Base-by-base conservation (phyloP, 768 basidiomycete species). In the Mycena maculata region DNA sequence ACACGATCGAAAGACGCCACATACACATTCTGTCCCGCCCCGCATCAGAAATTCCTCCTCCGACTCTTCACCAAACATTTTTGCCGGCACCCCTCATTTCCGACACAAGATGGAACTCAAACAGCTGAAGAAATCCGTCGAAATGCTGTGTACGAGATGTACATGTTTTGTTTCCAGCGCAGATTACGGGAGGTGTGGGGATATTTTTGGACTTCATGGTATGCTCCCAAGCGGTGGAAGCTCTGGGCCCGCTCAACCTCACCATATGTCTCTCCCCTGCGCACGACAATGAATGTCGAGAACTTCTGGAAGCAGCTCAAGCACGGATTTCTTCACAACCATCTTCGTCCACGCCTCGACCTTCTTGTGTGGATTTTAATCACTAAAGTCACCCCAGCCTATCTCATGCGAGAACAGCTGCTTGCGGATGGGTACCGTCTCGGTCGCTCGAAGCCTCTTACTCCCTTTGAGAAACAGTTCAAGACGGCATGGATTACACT, bases 341-440 rank as follows among this genome's bases (percentile, higher is more conserved):
- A 67, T 22, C 28, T 65, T 31, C 67, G 62, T 20, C 74, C 74
- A 1, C 67, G 69, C 4, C 62, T 75, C 16, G 74, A 75, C 48
- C 74, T 65, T 4, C 60, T 71, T 16, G 69, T 80, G 12, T 78
- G 73, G 70, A 73, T 80, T 56, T 49, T 80, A 7, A 71, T 75
- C 39, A 48, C 72, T 27, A 64, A 74, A 33, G 76, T 78, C 4
- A 72, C 74, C 7, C 78, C 76, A 1, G 48, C 47, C 23, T 77
- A 74, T 53, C 27, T 74, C 22, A 64, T 66, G 0, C 70, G 70
- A 0, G 60, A 55, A 2, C 58, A 71, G 6, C 36, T 60, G 9
- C 67, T 76, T 11, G 57, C 69, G 8, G 63, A 72, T 25, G 44
- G 15, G 2, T 60, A 70, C 47, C 65, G 71, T 0, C 20, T 74